These are phyloP conservation scores for Wickerhamiella slavikovae DNA, from an alignment of 805 yeast species.

Conservation along the genomic window DNA sequence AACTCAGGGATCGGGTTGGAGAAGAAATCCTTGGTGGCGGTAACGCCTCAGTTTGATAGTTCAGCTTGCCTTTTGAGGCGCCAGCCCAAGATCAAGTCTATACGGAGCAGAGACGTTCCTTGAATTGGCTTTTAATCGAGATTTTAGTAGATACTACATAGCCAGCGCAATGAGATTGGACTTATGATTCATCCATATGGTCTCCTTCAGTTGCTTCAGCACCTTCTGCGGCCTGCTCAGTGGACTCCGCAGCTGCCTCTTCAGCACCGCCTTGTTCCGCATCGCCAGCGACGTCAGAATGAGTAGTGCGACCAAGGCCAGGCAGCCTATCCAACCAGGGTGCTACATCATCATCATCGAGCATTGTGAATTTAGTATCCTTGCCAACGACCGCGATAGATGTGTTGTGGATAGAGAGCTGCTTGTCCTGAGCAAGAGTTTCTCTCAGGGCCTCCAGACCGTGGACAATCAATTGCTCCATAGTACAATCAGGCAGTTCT, in stretches of 20 bases:
- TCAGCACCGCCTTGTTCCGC: constrained; percentile 8
- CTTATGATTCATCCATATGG: constrained; percentile 5
- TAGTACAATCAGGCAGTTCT: constrained; percentile 33
- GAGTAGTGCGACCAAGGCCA: constrained; percentile 23
- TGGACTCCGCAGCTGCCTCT: constrained; percentile 6
- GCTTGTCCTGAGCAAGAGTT: constrained; percentile 85
- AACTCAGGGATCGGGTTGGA: too few relatives aligned
- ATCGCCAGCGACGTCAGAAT: constrained; percentile 4
- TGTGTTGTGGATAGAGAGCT: constrained; percentile 63
- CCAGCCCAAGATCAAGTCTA: too few relatives aligned
- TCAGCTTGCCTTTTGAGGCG: too few relatives aligned
- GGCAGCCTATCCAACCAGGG: constrained; percentile 67
- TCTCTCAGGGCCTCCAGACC: constrained; percentile 87
- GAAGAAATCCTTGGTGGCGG: too few relatives aligned
- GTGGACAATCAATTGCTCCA: constrained; percentile 61
- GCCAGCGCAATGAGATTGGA: too few relatives aligned
- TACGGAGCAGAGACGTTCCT: too few relatives aligned
- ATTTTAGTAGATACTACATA: too few relatives aligned
- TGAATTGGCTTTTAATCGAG: too few relatives aligned
- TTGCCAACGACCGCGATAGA: constrained; percentile 85
- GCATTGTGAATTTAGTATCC: constrained; percentile 49
- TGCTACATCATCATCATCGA: constrained; percentile 74
- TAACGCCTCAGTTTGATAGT: too few relatives aligned
- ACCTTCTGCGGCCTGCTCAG: constrained; percentile 3
- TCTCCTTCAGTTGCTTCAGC: constrained; percentile 8